Base-by-base conservation (phyloP, 441 rosid species). In the Daphne laureola region DNA sequence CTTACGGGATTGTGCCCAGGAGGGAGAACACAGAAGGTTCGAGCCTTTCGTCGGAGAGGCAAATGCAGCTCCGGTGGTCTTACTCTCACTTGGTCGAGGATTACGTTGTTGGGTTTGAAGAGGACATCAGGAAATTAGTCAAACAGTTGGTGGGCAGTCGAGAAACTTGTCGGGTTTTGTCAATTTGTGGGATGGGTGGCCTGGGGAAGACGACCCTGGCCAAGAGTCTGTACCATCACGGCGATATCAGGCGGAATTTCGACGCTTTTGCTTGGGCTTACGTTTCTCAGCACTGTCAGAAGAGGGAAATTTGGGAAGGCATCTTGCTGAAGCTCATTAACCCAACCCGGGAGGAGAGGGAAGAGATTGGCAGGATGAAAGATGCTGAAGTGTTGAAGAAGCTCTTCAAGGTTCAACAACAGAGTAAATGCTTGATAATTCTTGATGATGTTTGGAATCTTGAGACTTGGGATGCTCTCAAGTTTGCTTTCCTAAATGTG, bases 401-500 rank as follows among this genome's bases (percentile, higher is more conserved):
- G 14, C 54, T 66, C 6, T 54, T 48, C 23, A 8, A 49, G n/a
- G 64, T 52, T 27, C 44, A 52, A 59, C 14, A 14, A 17, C 47
- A 67, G 49, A 66, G 62, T 63, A 58, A 43, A 31, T 75, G 68
- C 41, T 59, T 72, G 45, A 58, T 69, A 52, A 65, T 75, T 17
- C 68, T 72, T 36, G 80, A 75, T 14, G 74, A 69, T 18, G 66
- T 66, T 35, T 64, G 74, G 70, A 51, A 49, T 8, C 9, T 15
- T 0, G 66, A 72, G 41, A 65, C 61, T 6, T 66, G 74, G 72
- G 55, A 61, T 25, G 0, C 16, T 64, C 42, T 69, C 1, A 61
- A 31, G 12, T 53, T 42, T 12, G 65, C 75, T 40, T 73, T 73
- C 9, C 72, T 60, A 0, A 36, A 12, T 8, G 55, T 31, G 9